These are phyloP conservation scores for Cubamyces sp. DNA, from an alignment of 768 basidiomycete genomes.

Conservation along the genomic window DNA sequence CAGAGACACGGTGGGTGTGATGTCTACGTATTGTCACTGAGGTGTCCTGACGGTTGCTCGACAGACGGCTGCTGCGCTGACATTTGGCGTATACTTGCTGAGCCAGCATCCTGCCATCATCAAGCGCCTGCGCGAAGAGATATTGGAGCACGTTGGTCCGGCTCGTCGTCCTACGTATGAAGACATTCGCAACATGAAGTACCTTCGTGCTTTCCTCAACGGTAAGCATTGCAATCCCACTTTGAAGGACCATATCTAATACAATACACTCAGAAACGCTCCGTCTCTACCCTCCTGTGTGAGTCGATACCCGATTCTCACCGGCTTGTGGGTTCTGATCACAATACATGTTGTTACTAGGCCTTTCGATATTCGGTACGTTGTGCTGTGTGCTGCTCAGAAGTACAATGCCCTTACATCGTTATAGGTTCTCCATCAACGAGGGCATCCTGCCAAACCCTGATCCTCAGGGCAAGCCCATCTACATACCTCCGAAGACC, in stretches of 20 bases:
- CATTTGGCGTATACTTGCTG: constrained; percentile 38
- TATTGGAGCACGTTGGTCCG: constrained; percentile 34
- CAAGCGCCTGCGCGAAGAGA: constrained; percentile 35
- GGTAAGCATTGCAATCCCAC: constrained; percentile 9
- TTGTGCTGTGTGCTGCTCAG: background rate
- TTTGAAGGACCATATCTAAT: background rate
- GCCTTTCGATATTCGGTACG: constrained; percentile 40
- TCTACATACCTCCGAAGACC: constrained; percentile 31
- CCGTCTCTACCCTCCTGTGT: constrained; percentile 38
- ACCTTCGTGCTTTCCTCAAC: constrained; percentile 36
- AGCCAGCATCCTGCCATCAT: constrained; percentile 36
- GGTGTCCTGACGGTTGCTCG: background rate
- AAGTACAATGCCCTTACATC: background rate
- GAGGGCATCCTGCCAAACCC: constrained; percentile 23
- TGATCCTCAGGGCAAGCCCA: constrained; percentile 26
- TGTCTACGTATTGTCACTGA: background rate
- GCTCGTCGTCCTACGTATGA: constrained; percentile 35
- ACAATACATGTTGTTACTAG: constrained; percentile 23
- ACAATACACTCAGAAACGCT: constrained; percentile 31
- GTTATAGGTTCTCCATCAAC: constrained; percentile 19
- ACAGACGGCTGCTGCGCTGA: constrained; percentile 33
- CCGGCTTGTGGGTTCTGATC: background rate
- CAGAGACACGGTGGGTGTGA: constrained; percentile 27
- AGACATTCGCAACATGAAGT: constrained; percentile 38
- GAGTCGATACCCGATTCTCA: background rate